Conservation (phyloP, 1,284 basidiomycete genomes). For the Microbotryum lychnidis-dioicae region DNA sequence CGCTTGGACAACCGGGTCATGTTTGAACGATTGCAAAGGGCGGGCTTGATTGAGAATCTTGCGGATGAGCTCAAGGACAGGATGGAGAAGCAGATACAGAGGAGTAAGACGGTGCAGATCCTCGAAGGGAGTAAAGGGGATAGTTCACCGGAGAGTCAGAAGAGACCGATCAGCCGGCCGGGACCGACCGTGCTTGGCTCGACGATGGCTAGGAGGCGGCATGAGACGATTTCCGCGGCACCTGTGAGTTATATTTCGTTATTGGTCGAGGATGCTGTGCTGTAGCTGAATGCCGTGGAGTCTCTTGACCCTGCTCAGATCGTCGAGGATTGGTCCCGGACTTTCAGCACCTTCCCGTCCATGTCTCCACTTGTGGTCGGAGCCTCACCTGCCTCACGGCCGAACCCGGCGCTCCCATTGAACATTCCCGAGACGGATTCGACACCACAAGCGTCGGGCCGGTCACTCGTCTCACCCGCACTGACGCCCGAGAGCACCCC, state of each 20-base stretch:
- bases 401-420: not conserved
- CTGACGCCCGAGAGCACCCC: not conserved
- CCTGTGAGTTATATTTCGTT: not conserved
- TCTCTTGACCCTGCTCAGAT: not conserved
- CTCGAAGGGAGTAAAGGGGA: constrained; percentile 48
- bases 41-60: constrained; percentile 65
- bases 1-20: constrained; percentile 89
- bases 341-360: constrained; percentile 1
- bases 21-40: constrained; percentile 82
- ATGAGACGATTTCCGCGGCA: constrained; percentile 1
- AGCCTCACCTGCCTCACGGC: not conserved
- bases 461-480: not conserved
- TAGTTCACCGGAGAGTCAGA: constrained; percentile 1
- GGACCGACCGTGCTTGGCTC: constrained; percentile 40
- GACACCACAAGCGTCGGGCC: constrained; percentile 14
- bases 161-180: constrained; percentile 29
- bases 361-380: not conserved
- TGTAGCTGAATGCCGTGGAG: constrained; percentile 47
- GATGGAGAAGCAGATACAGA: constrained; percentile 72
- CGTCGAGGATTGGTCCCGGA: not conserved
- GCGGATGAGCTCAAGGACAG: constrained; percentile 68
- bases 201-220: constrained; percentile 28
- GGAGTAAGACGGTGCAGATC: constrained; percentile 74
- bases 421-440: constrained; percentile 4
- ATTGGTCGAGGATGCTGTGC: constrained; percentile 58